These are phyloP conservation scores for Bipolaris zeicola DNA, from an alignment of 2,329 filamentous ascomycete genomes.

Conservation along the genomic window DNA sequence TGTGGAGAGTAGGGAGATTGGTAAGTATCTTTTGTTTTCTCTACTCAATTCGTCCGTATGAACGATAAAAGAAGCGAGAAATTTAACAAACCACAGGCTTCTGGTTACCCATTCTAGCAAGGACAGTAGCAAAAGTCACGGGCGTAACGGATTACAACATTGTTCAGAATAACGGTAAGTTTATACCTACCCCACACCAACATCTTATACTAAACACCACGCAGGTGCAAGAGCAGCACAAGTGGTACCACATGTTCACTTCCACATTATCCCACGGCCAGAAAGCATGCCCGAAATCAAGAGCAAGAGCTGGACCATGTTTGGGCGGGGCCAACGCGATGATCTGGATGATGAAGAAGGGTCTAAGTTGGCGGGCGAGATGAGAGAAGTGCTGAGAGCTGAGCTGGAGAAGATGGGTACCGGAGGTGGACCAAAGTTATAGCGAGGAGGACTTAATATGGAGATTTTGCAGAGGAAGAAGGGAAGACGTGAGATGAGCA, in stretches of 20 bases:
- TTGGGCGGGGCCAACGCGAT: conserved; percentile 72
- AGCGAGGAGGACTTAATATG: background rate
- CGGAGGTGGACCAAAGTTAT: conserved; percentile 11
- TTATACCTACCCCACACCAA: background rate
- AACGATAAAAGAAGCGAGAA: background rate
- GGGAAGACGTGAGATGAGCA: no score
- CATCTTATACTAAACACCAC: background rate
- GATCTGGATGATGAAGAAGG: conserved; percentile 81
- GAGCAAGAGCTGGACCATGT: conserved; percentile 77
- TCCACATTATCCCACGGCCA: conserved; percentile 89
- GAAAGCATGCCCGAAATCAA: conserved; percentile 57
- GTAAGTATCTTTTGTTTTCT: conserved; percentile 50
- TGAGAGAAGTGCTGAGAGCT: conserved; percentile 48
- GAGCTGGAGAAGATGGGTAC: conserved; percentile 40
- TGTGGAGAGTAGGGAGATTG: conserved; percentile 69
- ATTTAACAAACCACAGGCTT: conserved; percentile 42
- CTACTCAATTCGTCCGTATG: background rate
- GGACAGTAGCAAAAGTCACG: conserved; percentile 70
- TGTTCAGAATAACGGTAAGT: conserved; percentile 85
- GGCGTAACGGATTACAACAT: conserved; percentile 90
- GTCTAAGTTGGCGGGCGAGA: conserved; percentile 60
- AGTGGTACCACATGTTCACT: conserved; percentile 92
- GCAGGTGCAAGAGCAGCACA: conserved; percentile 81
- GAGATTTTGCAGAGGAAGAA: background rate
- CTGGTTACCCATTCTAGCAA: conserved; percentile 72